Percentiles rank a stretch among this genome's conserved stretches.
phyloP scores from a whole-genome alignment of 345 rosid genomes.

The Syzygium aqueum region DNA sequence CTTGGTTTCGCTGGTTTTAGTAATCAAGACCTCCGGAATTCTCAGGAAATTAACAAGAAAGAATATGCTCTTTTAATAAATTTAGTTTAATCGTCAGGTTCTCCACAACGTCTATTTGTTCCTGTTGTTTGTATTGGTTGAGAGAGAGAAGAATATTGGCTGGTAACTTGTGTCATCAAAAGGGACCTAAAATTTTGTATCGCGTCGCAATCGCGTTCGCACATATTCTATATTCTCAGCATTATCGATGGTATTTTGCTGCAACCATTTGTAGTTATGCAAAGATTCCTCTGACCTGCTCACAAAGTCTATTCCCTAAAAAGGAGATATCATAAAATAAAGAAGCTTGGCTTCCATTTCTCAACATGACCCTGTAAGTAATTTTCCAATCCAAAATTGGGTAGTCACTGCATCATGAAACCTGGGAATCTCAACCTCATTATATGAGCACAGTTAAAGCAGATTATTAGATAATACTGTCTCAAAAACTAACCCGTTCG shows the following conservation, averaged over 20 bases:
- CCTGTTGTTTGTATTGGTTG: neutral
- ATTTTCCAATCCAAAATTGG: neutral
- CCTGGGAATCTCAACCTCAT: neutral
- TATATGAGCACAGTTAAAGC: neutral
- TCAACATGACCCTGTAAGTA: neutral
- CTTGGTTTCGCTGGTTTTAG: neutral
- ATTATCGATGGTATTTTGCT: neutral
- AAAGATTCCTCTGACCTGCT: slow-evolving; percentile 4
- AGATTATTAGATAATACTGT: neutral
- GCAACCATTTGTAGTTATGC: slow-evolving; percentile 1
- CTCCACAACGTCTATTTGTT: neutral
- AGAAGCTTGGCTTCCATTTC: neutral
- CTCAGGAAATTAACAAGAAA: neutral
- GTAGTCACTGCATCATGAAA: neutral
- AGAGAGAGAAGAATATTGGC: neutral
- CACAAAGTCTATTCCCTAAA: neutral
- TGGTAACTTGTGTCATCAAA: neutral
- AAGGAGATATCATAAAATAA: neutral
- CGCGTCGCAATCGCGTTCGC: neutral
- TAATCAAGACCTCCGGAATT: neutral
- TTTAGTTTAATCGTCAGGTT: neutral
- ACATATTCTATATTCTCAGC: neutral
- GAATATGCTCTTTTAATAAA: neutral
- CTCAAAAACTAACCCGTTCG: neutral
- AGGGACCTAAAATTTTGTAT: neutral